Percentiles rank a stretch among this genome's conserved stretches.
These are phyloP conservation scores for Nectriaceae sp. DNA, from an alignment of 2,329 filamentous ascomycete genomes.

Conservation along the genomic window DNA sequence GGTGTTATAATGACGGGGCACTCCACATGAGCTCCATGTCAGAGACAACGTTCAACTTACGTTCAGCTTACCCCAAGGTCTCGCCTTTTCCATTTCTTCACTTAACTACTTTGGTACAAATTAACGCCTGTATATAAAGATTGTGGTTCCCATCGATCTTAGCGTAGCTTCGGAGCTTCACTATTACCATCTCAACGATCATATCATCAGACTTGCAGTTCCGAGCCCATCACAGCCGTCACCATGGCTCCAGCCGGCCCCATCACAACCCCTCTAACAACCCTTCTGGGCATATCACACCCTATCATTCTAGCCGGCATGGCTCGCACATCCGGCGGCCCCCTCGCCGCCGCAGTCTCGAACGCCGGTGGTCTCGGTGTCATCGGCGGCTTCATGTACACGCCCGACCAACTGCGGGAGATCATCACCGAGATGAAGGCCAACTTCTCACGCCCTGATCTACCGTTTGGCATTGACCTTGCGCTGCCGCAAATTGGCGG, in stretches of 20 bases:
- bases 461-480: constrained; percentile 90
- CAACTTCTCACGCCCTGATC: constrained; percentile 62
- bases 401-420: constrained; percentile 69
- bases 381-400: constrained; percentile 72
- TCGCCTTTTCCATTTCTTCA: too few species aligned
- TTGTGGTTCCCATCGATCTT: not conserved
- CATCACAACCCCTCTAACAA: constrained; percentile 76
- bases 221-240: too few species aligned
- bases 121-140: too few species aligned
- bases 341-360: constrained; percentile 81
- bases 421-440: constrained; percentile 88
- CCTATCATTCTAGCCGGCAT: constrained; percentile 93
- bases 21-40: too few species aligned
- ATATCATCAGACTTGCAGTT: too few species aligned
- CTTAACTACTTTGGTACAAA: too few species aligned
- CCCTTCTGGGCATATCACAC: constrained; percentile 80
- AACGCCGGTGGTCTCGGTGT: constrained; percentile 86
- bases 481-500: constrained; percentile 89
- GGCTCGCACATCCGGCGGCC: constrained; percentile 80
- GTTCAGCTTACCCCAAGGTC: too few species aligned
- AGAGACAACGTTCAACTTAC: too few species aligned
- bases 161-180: not conserved
- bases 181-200: not conserved
- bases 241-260: constrained; percentile 48
- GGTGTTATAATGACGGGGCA: constrained; percentile 16